These are phyloP conservation scores for Camelina hispida DNA, from an alignment of 345 rosid genomes.

Conservation along the genomic window DNA sequence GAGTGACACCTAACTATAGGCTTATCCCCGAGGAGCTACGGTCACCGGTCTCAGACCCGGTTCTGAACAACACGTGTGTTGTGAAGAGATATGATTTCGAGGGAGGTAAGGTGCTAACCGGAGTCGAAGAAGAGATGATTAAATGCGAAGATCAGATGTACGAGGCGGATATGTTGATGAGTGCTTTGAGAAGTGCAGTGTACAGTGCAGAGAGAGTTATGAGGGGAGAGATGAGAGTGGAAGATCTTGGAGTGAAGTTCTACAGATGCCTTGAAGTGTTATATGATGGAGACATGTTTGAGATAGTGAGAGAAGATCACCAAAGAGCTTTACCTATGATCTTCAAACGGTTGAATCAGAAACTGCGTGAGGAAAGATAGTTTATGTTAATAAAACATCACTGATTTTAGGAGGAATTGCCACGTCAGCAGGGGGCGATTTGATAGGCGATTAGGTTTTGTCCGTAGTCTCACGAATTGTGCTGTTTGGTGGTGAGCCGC, in stretches of 20 bases:
- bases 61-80: background rate
- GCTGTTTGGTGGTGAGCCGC: too few species aligned
- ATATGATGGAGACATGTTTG: background rate
- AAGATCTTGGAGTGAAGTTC: slow-evolving; percentile 2
- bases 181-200: background rate
- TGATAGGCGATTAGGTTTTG: too few species aligned
- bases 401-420: too few species aligned
- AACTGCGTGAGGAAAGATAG: too few species aligned
- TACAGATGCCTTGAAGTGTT: background rate
- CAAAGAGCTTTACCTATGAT: slow-evolving; percentile 9
- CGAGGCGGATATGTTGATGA: background rate
- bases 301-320: slow-evolving; percentile 5
- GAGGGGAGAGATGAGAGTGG: background rate
- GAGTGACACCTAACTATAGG: background rate
- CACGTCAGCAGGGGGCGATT: too few species aligned
- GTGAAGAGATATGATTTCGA: too few species aligned
- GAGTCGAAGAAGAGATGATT: background rate
- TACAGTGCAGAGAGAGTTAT: background rate
- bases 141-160: slow-evolving; percentile 27
- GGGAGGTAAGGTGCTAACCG: background rate
- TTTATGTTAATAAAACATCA: too few species aligned
- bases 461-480: too few species aligned
- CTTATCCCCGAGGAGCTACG: slow-evolving; percentile 9
- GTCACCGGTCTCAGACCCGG: background rate
- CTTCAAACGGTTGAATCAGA: slow-evolving; percentile 8